phyloP scores from a whole-genome alignment of 1,139 yeast genomes.

The Yamadazyma dendronema region DNA sequence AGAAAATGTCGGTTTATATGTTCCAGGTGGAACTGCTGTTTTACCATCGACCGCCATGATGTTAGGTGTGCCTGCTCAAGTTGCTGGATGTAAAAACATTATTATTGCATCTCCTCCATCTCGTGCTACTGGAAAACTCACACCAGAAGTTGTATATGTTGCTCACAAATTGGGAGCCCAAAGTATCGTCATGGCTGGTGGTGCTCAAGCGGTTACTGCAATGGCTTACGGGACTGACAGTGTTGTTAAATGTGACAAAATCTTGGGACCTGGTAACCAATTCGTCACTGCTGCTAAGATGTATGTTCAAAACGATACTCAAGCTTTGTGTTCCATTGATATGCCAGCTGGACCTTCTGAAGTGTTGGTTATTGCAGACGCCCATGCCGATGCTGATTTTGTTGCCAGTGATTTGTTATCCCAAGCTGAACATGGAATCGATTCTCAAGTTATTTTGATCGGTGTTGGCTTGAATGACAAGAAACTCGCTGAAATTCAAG shows the following conservation, averaged over 20 bases:
- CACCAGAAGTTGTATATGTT: constrained; percentile 97
- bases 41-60: constrained; percentile 96
- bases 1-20: constrained; percentile 89
- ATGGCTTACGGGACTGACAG: constrained; percentile 97
- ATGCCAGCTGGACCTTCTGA: constrained; percentile 99
- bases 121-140: constrained; percentile 85
- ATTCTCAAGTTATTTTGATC: constrained; percentile 90
- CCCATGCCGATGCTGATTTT: constrained; percentile 83
- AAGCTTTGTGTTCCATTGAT: constrained; percentile 92
- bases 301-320: constrained; percentile 94
- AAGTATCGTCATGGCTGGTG: constrained; percentile 92
- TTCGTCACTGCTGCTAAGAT: constrained; percentile 99
- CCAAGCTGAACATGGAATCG: constrained; percentile 98
- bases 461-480: constrained; percentile 68
- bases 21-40: constrained; percentile 99
- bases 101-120: constrained; percentile 96
- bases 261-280: constrained; percentile 98
- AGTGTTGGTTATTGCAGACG: constrained; percentile 90
- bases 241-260: constrained; percentile 92
- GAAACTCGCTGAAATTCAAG: constrained; percentile 68
- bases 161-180: constrained; percentile 94
- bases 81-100: constrained; percentile 94
- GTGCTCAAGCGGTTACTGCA: constrained; percentile 98
- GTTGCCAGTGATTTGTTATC: constrained; percentile 94
- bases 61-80: constrained; percentile 99